A percentile compares a stretch with the other conserved stretches of the same genome.
Evolutionary conservation across 2,329 filamentous ascomycete species (phyloP).

Genomic region (Neofusicoccum ribis): DNA sequence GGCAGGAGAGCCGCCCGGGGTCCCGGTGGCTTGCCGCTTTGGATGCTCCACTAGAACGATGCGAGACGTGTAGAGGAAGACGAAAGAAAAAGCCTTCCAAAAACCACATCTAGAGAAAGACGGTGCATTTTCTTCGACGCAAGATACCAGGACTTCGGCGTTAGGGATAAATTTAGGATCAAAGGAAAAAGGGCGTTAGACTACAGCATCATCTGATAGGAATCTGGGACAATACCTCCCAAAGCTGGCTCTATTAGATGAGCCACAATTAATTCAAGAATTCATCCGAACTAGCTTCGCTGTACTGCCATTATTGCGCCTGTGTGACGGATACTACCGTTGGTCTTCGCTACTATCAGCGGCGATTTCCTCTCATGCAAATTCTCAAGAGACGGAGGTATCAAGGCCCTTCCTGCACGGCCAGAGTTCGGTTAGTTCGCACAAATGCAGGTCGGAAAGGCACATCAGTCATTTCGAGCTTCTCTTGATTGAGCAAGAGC

Average conservation of each 20-base stretch:
- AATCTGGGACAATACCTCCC: background rate
- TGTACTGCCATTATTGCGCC: background rate
- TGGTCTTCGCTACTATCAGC: too few species aligned
- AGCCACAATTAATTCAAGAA: slow-evolving; percentile 1
- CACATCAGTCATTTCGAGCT: background rate
- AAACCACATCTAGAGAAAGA: background rate
- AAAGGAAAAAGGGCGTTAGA: background rate
- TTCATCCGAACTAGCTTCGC: background rate
- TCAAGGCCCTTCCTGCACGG: too few species aligned
- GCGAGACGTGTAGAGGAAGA: background rate
- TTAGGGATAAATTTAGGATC: background rate
- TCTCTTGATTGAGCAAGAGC: slow-evolving; percentile 11
- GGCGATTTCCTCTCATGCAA: too few species aligned
- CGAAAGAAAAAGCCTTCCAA: too few species aligned
- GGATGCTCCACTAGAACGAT: background rate
- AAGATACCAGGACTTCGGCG: slow-evolving; percentile 2
- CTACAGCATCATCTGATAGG: too few species aligned
- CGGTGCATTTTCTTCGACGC: background rate
- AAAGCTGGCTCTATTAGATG: background rate
- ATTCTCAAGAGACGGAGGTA: too few species aligned
- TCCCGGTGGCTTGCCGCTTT: slow-evolving; percentile 4
- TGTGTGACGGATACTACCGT: too few species aligned
- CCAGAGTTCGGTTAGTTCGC: background rate
- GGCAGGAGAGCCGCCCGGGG: slow-evolving; percentile 4
- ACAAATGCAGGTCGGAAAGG: background rate